Evolutionary conservation across 192 early-diverging fungal species (phyloP).

Genomic region (Coemansia sp.): DNA sequence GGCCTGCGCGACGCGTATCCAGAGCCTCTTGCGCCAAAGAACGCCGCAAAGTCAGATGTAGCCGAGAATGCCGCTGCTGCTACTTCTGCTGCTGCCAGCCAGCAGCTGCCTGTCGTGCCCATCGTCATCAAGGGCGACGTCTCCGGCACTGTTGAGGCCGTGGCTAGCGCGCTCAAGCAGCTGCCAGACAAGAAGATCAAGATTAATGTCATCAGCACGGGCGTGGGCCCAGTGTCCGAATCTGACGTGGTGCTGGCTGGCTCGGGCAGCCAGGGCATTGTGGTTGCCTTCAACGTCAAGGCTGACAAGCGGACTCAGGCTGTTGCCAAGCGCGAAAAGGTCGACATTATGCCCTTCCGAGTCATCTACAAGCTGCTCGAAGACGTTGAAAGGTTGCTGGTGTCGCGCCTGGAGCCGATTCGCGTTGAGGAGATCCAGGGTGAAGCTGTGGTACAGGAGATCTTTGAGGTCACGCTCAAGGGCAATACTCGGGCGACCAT

Average conservation of each 20-base stretch:
- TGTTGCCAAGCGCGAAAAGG: slow-evolving; percentile 59
- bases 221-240: slow-evolving; percentile 84
- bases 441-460: slow-evolving; percentile 80
- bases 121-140: slow-evolving; percentile 73
- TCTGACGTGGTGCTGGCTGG: slow-evolving; percentile 79
- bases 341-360: slow-evolving; percentile 67
- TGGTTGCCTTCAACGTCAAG: slow-evolving; percentile 90
- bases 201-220: slow-evolving; percentile 67
- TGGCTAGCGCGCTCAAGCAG: slow-evolving; percentile 70
- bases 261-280: slow-evolving; percentile 54
- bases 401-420: slow-evolving; percentile 74
- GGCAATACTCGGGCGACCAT: slow-evolving; percentile 65
- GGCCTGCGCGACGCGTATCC: slow-evolving; percentile 59
- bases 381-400: slow-evolving; percentile 75
- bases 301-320: slow-evolving; percentile 68
- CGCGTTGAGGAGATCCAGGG: slow-evolving; percentile 74
- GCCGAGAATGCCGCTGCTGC: neutral
- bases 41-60: slow-evolving; percentile 11
- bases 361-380: slow-evolving; percentile 96
- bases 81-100: neutral
- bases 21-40: slow-evolving; percentile 27
- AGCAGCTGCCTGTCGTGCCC: slow-evolving; percentile 17
- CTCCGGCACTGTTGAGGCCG: slow-evolving; percentile 87
- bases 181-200: slow-evolving; percentile 76
- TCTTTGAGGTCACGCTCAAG: slow-evolving; percentile 84